Evolutionary conservation across 306 rosid genomes (phyloP).

Genomic region (Rubus parviflorus): DNA sequence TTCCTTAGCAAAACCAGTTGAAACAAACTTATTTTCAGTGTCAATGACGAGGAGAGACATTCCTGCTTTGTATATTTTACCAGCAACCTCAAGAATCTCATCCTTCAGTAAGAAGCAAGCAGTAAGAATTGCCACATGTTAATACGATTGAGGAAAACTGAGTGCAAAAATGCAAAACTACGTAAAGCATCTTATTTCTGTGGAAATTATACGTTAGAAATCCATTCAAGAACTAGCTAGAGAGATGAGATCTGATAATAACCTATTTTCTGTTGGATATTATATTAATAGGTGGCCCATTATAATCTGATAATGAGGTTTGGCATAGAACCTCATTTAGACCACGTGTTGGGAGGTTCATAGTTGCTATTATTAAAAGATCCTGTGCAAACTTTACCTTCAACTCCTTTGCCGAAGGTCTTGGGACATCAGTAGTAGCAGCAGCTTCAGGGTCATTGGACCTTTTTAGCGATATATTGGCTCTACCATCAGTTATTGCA

Average conservation of each 20-base stretch:
- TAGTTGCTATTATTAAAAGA: neutral
- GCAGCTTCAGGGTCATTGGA: slow-evolving; percentile 87
- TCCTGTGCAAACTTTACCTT: slow-evolving; percentile 47
- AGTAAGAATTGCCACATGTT: slow-evolving; percentile 2
- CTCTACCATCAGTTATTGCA: slow-evolving; percentile 94
- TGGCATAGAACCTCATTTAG: neutral
- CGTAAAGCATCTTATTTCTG: neutral
- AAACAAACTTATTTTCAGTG: slow-evolving; percentile 95
- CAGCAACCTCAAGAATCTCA: slow-evolving; percentile 97
- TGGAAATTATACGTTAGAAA: neutral
- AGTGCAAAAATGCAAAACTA: neutral
- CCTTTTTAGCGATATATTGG: slow-evolving; percentile 88
- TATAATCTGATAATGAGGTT: neutral
- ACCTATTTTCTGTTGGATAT: neutral
- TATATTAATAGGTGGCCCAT: neutral
- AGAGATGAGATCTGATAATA: neutral
- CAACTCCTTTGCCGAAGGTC: slow-evolving; percentile 80
- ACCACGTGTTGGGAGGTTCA: slow-evolving; percentile 4
- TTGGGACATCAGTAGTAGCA: slow-evolving; percentile 64
- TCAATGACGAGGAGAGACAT: slow-evolving; percentile 97
- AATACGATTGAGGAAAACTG: neutral
- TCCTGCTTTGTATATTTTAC: slow-evolving; percentile 89
- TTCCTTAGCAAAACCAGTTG: slow-evolving; percentile 98
- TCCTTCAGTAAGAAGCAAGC: slow-evolving; percentile 53
- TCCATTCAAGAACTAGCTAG: too few relatives aligned